Evolutionary conservation across 225 moss, liverwort and hornwort genomes (phyloP).

Genomic region (Physcomitrellopsis africana): DNA sequence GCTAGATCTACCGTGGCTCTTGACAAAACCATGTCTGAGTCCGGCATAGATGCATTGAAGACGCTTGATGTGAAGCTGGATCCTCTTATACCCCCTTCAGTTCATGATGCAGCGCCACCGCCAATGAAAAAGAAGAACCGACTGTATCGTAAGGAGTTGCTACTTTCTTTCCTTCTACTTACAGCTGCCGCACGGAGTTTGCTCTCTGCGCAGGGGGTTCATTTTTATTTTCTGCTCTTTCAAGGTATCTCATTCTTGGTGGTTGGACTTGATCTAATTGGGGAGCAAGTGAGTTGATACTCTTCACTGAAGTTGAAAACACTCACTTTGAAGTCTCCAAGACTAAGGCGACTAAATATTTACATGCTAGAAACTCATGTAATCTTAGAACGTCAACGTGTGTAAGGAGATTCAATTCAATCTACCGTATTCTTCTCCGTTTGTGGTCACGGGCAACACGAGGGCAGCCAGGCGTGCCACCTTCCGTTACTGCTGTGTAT

Average conservation of each 20-base stretch:
- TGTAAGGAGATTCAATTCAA: not conserved
- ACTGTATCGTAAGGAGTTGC: slow-evolving; percentile 42
- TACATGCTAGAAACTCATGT: not conserved
- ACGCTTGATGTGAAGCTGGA: not conserved
- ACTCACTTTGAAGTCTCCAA: not conserved
- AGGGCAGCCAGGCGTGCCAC: not conserved
- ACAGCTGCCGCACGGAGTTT: slow-evolving; percentile 45
- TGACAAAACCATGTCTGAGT: slow-evolving; percentile 21
- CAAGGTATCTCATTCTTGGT: slow-evolving; percentile 33
- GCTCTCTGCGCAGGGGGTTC: slow-evolving; percentile 46
- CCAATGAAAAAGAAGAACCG: slow-evolving; percentile 28
- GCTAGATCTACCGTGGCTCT: not conserved
- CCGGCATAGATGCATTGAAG: slow-evolving; percentile 31
- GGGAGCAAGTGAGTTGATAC: slow-evolving; percentile 38
- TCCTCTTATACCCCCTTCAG: slow-evolving; percentile 1
- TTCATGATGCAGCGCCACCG: not conserved
- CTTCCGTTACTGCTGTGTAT: slow-evolving; percentile 5
- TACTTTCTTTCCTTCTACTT: slow-evolving; percentile 34
- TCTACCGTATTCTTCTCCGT: too few relatives aligned
- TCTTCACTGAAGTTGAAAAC: not conserved
- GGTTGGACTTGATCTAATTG: slow-evolving; percentile 40
- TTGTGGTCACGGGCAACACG: not conserved
- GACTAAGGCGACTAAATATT: not conserved
- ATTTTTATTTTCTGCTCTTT: slow-evolving; percentile 51
- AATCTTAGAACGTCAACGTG: not conserved